Conservation (phyloP, 2,329 filamentous ascomycete genomes). For the Xylariales sp. region DNA sequence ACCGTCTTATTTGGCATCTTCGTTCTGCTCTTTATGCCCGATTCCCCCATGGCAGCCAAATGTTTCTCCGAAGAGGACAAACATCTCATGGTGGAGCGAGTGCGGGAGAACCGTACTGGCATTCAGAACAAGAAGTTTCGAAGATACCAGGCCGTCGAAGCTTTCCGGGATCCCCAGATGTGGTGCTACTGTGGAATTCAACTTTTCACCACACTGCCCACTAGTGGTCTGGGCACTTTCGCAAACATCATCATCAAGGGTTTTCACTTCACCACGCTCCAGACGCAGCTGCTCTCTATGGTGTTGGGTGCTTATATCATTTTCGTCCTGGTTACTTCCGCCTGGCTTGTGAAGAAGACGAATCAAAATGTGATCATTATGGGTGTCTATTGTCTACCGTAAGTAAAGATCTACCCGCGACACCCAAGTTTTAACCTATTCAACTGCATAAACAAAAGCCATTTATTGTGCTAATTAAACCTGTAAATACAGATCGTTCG, state of each 20-base stretch:
- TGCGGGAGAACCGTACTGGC: conserved; percentile 57
- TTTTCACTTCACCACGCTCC: conserved; percentile 60
- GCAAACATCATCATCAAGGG: conserved; percentile 66
- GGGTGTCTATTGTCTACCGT: conserved; percentile 61
- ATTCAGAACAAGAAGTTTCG: conserved; percentile 51
- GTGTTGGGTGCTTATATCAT: conserved; percentile 73
- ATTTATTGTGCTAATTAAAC: no score
- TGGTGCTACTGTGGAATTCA: conserved; percentile 63
- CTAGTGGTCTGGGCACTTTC: conserved; percentile 68
- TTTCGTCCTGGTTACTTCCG: conserved; percentile 60
- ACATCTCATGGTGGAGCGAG: conserved; percentile 56
- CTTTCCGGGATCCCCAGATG: conserved; percentile 60
- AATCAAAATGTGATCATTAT: conserved; percentile 67
- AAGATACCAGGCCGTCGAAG: conserved; percentile 40
- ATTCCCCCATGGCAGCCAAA: conserved; percentile 67
- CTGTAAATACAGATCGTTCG: no score
- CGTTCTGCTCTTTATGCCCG: conserved; percentile 60
- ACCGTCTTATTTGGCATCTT: conserved; percentile 63
- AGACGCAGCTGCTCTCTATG: conserved; percentile 73
- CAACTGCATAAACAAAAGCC: no score
- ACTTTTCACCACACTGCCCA: conserved; percentile 69
- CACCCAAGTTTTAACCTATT: no score
- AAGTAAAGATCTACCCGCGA: no score
- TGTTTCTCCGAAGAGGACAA: conserved; percentile 66
- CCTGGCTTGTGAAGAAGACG: conserved; percentile 64